Conservation (phyloP, 257 asterid genomes). For the Scutellaria baicalensis region DNA sequence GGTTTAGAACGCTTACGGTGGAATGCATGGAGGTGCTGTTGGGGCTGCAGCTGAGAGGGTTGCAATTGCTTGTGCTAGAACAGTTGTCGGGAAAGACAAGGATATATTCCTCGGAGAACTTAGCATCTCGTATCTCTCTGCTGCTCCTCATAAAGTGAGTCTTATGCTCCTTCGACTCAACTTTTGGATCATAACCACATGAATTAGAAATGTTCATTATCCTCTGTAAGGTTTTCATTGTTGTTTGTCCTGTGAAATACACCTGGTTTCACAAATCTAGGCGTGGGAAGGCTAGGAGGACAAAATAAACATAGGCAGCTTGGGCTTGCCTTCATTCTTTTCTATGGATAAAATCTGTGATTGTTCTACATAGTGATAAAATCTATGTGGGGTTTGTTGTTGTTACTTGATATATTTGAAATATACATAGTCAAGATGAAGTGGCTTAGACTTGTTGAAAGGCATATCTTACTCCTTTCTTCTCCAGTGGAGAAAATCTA, state of each 20-base stretch:
- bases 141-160: slow-evolving; percentile 56
- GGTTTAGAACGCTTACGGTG: slow-evolving; percentile 54
- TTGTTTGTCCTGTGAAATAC: not conserved
- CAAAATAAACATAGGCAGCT: not conserved
- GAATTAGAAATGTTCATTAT: not conserved
- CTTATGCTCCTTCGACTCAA: not conserved
- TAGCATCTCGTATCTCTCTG: slow-evolving; percentile 65
- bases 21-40: slow-evolving; percentile 92
- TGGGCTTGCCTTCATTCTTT: no score
- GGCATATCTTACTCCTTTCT: no score
- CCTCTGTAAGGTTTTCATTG: not conserved
- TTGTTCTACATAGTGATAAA: no score
- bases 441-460: no score
- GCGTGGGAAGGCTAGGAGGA: not conserved
- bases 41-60: slow-evolving; percentile 64
- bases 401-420: no score
- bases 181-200: not conserved
- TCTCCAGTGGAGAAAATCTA: no score
- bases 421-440: no score
- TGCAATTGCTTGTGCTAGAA: slow-evolving; percentile 76
- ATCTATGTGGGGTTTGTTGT: no score
- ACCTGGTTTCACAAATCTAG: not conserved
- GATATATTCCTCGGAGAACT: slow-evolving; percentile 83
- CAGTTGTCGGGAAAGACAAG: slow-evolving; percentile 66
- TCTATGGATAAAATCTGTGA: no score